Base-by-base conservation (phyloP, 495 filamentous ascomycete species). In the Xylaria intraflava region DNA sequence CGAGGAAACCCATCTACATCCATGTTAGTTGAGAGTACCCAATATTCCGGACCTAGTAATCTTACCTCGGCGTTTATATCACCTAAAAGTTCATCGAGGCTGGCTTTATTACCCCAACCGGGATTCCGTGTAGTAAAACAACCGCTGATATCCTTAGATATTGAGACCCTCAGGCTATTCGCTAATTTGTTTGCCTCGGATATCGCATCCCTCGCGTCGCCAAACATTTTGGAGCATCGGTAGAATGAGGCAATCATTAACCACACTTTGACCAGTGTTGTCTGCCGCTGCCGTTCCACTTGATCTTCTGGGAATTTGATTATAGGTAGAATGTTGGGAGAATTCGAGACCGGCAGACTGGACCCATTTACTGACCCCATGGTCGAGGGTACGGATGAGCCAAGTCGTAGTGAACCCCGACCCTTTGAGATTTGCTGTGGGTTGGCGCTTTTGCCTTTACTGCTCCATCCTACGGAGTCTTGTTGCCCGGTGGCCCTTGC, bases 211-310 rank as follows among this genome's bases (percentile, higher is more conserved):
- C 78, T 76, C 1, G 88, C 85, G 65, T 97, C 90, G 1, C 86
- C 82, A 36, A 81, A 80, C 66, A 91, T 81, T 1, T 76, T 82
- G 10, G 91, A 89, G 41, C 89, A 81, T 22, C 90, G 82, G 61
- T 98, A 97, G 48, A 96, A 81, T 0, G 84, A 84, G 2, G 88
- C 84, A 43, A 95, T 90, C 54, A 90, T 84, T 11, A 96, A 77
- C 93, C 93, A 98, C 20, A 95, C 82, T 49, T 82, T 83, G n/a
- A 86, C 74, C 6, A 95, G 76, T 59, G 85, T 68, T 5, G 76
- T 76, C 30, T 77, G 76, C 20, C 83, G 75, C 53, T 80, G 81
- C 47, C 81, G 80, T 55, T 78, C 75, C 38, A 67, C 62, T 56
- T 81, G 74, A 0, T 72, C 68, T 35, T 70, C 70, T 1, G 78